Base-by-base conservation (phyloP, 495 filamentous ascomycete species). In the Talaromyces ruber region DNA sequence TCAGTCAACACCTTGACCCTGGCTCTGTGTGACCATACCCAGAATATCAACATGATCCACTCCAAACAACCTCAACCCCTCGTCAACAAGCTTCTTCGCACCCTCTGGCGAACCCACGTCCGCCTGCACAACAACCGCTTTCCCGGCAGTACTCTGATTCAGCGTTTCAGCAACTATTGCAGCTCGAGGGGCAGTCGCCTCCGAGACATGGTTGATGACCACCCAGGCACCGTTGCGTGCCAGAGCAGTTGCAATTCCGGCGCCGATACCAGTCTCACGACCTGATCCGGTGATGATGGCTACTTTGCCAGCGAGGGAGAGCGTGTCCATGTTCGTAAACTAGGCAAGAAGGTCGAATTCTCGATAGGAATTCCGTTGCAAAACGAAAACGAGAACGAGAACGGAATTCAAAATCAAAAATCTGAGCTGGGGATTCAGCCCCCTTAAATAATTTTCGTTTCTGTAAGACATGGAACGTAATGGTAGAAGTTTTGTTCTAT, bases 271-370 rank as follows among this genome's bases (percentile, higher is more conserved):
- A 58, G 67, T 78, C 24, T 72, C 67, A 53, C 63, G 58, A 68
- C 78, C 62, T 64, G 74, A 79, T 21, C 80, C 80, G 7, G 80
- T 84, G 61, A 84, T 66, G 12, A 83, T 77, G 65, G 79, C 81
- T 28, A 75, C 65, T 66, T 82, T 83, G 55, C 77, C 78, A 11
- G 67, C 28, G 16, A 83, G 75, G 7, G 75, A 79, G 11, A 74
- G 68, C 14, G 45, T 57, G n/a, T 21, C 50, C 59, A 18, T 64
- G 66, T 1, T 58, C 69, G 39, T 72, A 68, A 21, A 29, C 14
- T 43, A 37, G 18, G 6, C 3, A 52, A 2, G 2, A 52, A 22
- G 22, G 0, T 24, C 4, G n/a, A n/a, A n/a, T n/a, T n/a, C n/a
- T n/a, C n/a, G n/a, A n/a, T n/a, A n/a, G n/a, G n/a, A n/a, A n/a